phyloP scores from a whole-genome alignment of 2,329 filamentous ascomycete species.

The Purpureocillium lavendulum region DNA sequence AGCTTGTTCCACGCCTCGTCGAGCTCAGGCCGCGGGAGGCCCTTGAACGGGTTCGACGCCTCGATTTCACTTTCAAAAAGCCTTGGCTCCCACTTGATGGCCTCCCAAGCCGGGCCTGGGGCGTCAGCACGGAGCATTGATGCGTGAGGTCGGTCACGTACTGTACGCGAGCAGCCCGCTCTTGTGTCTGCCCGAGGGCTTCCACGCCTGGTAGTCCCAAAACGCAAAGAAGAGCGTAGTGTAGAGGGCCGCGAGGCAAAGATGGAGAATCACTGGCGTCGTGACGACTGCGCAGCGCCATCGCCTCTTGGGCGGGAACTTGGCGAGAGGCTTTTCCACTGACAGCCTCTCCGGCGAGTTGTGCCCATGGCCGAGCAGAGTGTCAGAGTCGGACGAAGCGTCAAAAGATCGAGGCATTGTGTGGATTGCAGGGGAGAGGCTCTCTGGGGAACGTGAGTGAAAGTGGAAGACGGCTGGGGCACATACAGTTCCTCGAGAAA shows the following conservation, averaged over 20 bases:
- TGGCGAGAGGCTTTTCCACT: neutral
- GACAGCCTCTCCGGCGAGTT: neutral
- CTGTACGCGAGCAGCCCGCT: conserved; percentile 2
- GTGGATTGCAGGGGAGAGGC: neutral
- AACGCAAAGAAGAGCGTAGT: conserved; percentile 3
- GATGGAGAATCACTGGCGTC: conserved; percentile 2
- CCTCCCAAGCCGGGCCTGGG: conserved; percentile 5
- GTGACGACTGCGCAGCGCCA: neutral
- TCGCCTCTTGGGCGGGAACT: neutral
- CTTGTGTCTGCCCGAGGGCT: neutral
- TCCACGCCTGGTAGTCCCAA: conserved; percentile 1
- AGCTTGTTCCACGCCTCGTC: conserved; percentile 6
- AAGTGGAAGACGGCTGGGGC: neutral
- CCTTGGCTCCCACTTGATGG: conserved; percentile 3
- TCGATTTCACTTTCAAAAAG: conserved; percentile 2
- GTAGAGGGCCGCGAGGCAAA: conserved; percentile 1
- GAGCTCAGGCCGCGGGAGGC: conserved; percentile 2
- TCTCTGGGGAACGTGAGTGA: no score
- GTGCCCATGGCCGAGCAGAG: neutral
- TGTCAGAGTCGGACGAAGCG: neutral
- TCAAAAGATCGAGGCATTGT: conserved; percentile 1
- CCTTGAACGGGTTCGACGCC: conserved; percentile 2
- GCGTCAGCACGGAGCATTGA: neutral
- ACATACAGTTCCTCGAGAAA: no score
- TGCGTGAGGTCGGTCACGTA: neutral